These are phyloP conservation scores for Plantago lanceolata DNA, from an alignment of 305 asterid species.

Conservation along the genomic window DNA sequence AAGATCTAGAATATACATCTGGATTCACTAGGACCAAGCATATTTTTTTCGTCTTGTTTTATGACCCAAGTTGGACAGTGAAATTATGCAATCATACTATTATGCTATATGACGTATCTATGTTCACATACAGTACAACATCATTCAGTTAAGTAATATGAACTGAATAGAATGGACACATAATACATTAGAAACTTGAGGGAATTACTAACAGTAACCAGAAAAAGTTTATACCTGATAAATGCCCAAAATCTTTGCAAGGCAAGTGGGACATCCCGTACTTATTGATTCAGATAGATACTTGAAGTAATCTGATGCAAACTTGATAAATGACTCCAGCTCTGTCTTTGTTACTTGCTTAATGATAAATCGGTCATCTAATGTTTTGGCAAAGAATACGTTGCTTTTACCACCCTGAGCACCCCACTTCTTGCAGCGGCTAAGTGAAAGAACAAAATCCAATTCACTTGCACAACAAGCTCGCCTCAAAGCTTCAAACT, in stretches of 20 bases:
- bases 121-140: neutral
- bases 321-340: slow-evolving; percentile 71
- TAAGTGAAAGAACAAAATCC: slow-evolving; percentile 71
- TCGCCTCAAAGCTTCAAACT: slow-evolving; percentile 65
- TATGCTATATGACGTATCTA: neutral
- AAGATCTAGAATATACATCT: too few relatives aligned
- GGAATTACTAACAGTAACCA: slow-evolving; percentile 14
- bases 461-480: slow-evolving; percentile 55
- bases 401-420: slow-evolving; percentile 94
- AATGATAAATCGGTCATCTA: slow-evolving; percentile 83
- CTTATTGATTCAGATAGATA: slow-evolving; percentile 60
- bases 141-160: neutral
- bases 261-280: slow-evolving; percentile 77
- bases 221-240: slow-evolving; percentile 59
- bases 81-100: too few relatives aligned
- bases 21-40: too few relatives aligned
- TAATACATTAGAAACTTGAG: slow-evolving; percentile 2
- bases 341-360: slow-evolving; percentile 87
- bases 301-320: slow-evolving; percentile 73
- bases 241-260: slow-evolving; percentile 85
- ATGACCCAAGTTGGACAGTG: too few relatives aligned
- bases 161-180: neutral
- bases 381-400: slow-evolving; percentile 74
- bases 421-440: slow-evolving; percentile 94
- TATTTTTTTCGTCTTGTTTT: too few relatives aligned